phyloP scores from a whole-genome alignment of 345 rosid genomes.

The Sonneratia caseolaris region DNA sequence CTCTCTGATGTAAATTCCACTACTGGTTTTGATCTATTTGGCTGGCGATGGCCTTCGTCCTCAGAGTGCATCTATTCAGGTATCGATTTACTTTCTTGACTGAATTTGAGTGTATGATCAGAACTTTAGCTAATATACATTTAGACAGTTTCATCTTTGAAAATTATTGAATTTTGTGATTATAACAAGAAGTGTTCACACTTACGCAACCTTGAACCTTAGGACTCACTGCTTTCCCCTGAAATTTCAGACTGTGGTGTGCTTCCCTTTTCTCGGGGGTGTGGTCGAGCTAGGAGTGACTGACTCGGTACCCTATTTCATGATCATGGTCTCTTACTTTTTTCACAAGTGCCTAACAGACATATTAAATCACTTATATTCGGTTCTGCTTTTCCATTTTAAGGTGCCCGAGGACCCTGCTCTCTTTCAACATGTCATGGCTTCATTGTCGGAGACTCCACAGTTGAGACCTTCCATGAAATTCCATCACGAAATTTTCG shows the following conservation, averaged over 20 bases:
- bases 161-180: background rate
- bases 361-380: background rate
- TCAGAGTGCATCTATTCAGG: conserved; percentile 90
- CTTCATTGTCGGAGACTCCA: conserved; percentile 55
- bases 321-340: conserved; percentile 8
- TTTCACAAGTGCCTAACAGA: background rate
- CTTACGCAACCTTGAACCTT: background rate
- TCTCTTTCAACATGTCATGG: conserved; percentile 50
- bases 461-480: conserved; percentile 22
- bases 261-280: conserved; percentile 83
- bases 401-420: conserved; percentile 71
- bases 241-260: conserved; percentile 61
- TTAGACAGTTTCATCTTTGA: background rate
- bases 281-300: conserved; percentile 80
- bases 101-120: background rate
- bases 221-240: background rate
- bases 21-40: conserved; percentile 5
- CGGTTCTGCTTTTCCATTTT: conserved; percentile 3
- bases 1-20: background rate
- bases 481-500: conserved; percentile 29
- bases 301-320: conserved; percentile 45
- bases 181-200: no score
- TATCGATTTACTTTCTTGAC: conserved; percentile 8
- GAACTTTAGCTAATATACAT: background rate
- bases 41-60: conserved; percentile 10